phyloP scores from a whole-genome alignment of 129 eudicot species.

The Ambrosia artemisiifolia region DNA sequence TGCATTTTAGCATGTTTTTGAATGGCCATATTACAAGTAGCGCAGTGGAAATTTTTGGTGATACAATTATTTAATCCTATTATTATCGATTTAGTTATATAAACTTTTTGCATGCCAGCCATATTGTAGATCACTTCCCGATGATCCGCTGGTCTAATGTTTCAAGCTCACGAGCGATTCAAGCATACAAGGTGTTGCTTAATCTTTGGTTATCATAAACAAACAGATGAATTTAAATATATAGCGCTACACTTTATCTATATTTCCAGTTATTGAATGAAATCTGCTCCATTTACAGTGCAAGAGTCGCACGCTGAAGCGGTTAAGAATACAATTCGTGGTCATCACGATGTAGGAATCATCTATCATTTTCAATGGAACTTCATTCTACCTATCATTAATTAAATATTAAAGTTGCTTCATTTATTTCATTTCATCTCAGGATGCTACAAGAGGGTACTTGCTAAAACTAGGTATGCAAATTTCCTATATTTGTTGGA shows the following conservation, averaged over 20 bases:
- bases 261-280: background rate
- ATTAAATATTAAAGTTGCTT: background rate
- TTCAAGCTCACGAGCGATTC: constrained; percentile 52
- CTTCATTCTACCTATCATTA: background rate
- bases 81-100: background rate
- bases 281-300: constrained; percentile 42
- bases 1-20: background rate
- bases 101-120: constrained; percentile 68
- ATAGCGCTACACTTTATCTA: background rate
- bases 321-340: constrained; percentile 53
- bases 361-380: background rate
- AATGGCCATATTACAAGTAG: background rate
- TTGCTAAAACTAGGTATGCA: constrained; percentile 85
- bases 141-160: constrained; percentile 91
- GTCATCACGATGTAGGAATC: constrained; percentile 56
- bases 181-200: constrained; percentile 49
- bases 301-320: constrained; percentile 47
- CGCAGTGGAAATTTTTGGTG: background rate
- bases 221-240: background rate
- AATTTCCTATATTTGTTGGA: too few species aligned
- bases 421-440: constrained; percentile 29
- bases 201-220: constrained; percentile 5
- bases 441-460: constrained; percentile 64
- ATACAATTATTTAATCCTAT: background rate
- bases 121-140: constrained; percentile 82